A percentile compares a stretch with the other conserved stretches of the same genome.
Evolutionary conservation across 257 asterid genomes (phyloP).

Genomic region (Forsythia suspensa): DNA sequence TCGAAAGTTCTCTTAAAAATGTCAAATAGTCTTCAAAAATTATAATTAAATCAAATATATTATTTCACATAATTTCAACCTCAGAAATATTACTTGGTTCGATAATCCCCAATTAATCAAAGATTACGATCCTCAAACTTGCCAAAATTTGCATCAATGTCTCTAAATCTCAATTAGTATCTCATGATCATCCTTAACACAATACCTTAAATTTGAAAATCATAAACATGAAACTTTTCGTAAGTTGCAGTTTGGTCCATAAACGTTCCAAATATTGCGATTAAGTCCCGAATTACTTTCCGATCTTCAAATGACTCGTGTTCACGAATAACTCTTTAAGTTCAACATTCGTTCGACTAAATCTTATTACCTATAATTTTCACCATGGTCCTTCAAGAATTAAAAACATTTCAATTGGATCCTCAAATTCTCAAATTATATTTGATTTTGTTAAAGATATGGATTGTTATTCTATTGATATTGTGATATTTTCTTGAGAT

Average conservation of each 20-base stretch:
- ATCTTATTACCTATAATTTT: too few relatives aligned
- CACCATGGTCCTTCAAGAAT: neutral
- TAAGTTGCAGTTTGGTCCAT: neutral
- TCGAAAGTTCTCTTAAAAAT: too few relatives aligned
- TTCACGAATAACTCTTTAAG: neutral
- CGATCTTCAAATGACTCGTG: neutral
- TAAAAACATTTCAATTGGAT: neutral
- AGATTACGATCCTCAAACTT: neutral
- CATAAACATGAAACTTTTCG: too few relatives aligned
- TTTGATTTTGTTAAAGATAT: too few relatives aligned
- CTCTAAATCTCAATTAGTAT: neutral
- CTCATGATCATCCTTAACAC: neutral
- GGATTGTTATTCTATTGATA: too few relatives aligned
- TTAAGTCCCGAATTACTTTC: too few relatives aligned
- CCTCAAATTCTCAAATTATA: neutral
- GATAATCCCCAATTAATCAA: too few relatives aligned
- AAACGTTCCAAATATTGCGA: too few relatives aligned
- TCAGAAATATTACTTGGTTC: neutral
- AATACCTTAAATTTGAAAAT: too few relatives aligned
- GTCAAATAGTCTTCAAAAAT: neutral
- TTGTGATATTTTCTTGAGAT: too few relatives aligned
- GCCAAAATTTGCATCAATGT: neutral
- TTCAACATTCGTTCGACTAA: neutral
- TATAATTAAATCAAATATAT: too few relatives aligned
- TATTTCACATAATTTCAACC: neutral